These are phyloP conservation scores for Candida sanyaensis DNA, from an alignment of 1,139 yeast species.

Conservation along the genomic window DNA sequence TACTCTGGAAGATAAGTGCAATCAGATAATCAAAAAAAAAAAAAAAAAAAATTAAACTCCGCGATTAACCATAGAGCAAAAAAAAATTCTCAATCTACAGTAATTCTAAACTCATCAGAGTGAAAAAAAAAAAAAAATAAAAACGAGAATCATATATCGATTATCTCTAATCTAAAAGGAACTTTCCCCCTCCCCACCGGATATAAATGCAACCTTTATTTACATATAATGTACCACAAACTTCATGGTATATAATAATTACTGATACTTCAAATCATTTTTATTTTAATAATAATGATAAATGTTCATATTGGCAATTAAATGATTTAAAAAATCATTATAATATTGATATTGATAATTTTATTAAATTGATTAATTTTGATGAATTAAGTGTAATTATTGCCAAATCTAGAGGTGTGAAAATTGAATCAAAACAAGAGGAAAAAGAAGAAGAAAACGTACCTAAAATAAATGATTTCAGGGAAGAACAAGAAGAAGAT, in stretches of 20 bases:
- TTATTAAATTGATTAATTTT: constrained; percentile 21
- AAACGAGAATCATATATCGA: no score
- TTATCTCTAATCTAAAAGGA: no score
- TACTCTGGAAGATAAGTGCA: no score
- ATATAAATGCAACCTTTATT: constrained; percentile 17
- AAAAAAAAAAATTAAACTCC: no score
- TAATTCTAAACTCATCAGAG: no score
- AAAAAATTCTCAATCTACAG: no score
- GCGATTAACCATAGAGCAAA: no score
- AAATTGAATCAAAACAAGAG: constrained; percentile 10
- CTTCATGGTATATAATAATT: constrained; percentile 32
- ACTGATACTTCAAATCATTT: constrained; percentile 32
- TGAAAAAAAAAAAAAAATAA: not conserved
- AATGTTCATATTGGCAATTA: constrained; percentile 36
- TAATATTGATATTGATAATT: constrained; percentile 17
- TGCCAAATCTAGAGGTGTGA: constrained; percentile 34
- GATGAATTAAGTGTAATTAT: constrained; percentile 33
- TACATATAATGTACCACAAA: constrained; percentile 20
- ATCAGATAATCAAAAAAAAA: no score
- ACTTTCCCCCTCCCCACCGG: not conserved
- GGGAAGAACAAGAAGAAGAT: constrained; percentile 9
- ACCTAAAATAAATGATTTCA: constrained; percentile 9
- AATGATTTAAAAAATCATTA: constrained; percentile 22
- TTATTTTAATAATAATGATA: constrained; percentile 26
- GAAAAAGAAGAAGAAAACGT: no score